phyloP scores from a whole-genome alignment of 2,329 filamentous ascomycete species.

The Neofusicoccum sp. region DNA sequence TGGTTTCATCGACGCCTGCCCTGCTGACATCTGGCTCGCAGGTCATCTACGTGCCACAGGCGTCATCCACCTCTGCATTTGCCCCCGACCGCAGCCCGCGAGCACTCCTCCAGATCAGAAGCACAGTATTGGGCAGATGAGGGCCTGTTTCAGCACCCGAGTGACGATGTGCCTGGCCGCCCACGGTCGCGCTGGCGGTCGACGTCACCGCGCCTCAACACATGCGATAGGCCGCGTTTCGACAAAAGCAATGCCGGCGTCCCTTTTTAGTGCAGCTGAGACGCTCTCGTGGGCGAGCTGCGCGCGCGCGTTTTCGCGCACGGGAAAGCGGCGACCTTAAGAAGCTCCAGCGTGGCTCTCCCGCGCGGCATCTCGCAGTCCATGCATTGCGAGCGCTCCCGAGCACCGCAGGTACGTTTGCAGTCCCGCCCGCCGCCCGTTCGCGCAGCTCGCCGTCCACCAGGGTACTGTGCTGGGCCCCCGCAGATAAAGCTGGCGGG shows the following conservation, averaged over 20 bases:
- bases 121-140: neutral
- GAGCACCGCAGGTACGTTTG: conserved; percentile 13
- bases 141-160: conserved; percentile 1
- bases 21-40: conserved; percentile 2
- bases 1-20: conserved; percentile 4
- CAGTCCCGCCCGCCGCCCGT: neutral
- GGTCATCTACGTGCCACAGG: conserved; percentile 1
- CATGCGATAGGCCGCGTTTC: conserved; percentile 18
- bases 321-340: neutral
- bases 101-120: neutral
- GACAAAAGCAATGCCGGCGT: conserved; percentile 20
- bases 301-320: conserved; percentile 1
- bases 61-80: conserved; percentile 6
- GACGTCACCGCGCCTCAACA: conserved; percentile 5
- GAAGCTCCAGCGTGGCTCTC: neutral
- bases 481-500: neutral
- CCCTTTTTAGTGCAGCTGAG: conserved; percentile 4
- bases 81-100: neutral
- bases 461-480: neutral
- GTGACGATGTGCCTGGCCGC: neutral
- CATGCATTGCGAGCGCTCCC: conserved; percentile 1
- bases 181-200: neutral
- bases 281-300: conserved; percentile 1
- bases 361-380: conserved; percentile 3
- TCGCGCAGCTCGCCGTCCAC: neutral